A percentile compares a stretch with the other conserved stretches of the same genome.
Conservation (phyloP, 2,329 filamentous ascomycete species). For the Xylariaceae sp. region DNA sequence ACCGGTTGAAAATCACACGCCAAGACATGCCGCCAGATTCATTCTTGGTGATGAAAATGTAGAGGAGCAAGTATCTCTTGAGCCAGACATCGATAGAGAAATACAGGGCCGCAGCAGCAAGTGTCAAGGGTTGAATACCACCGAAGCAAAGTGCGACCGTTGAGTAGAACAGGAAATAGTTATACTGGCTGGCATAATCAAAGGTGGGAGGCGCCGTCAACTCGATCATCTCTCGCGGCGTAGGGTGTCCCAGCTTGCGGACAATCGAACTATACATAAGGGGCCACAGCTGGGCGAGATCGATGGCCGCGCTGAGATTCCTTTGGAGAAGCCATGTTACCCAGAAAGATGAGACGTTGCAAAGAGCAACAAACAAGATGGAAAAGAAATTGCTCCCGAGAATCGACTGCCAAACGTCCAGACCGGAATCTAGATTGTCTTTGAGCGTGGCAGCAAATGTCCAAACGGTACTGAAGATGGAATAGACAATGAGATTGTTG, state of each 20-base stretch:
- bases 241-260: conserved; percentile 80
- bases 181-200: conserved; percentile 96
- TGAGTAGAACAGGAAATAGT: conserved; percentile 93
- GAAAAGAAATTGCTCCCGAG: conserved; percentile 57
- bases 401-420: conserved; percentile 67
- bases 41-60: conserved; percentile 94
- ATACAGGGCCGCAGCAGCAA: conserved; percentile 84
- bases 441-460: conserved; percentile 61
- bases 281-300: conserved; percentile 84
- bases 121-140: conserved; percentile 78
- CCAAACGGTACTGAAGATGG: conserved; percentile 82
- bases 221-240: conserved; percentile 86
- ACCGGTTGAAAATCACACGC: conserved; percentile 88
- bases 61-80: conserved; percentile 92
- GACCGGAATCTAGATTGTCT: conserved; percentile 30
- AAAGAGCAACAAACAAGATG: conserved; percentile 69
- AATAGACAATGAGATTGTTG: conserved; percentile 95
- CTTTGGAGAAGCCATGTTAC: conserved; percentile 89
- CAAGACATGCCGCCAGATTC: conserved; percentile 93
- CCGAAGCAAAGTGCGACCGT: conserved; percentile 85
- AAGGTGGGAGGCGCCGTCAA: conserved; percentile 88
- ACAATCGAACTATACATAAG: conserved; percentile 81
- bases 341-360: conserved; percentile 85
- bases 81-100: conserved; percentile 82
- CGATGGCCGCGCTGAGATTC: conserved; percentile 88